Evolutionary conservation across 352 stramenopile genomes (phyloP).

Genomic region (Pythium plurisporium): DNA sequence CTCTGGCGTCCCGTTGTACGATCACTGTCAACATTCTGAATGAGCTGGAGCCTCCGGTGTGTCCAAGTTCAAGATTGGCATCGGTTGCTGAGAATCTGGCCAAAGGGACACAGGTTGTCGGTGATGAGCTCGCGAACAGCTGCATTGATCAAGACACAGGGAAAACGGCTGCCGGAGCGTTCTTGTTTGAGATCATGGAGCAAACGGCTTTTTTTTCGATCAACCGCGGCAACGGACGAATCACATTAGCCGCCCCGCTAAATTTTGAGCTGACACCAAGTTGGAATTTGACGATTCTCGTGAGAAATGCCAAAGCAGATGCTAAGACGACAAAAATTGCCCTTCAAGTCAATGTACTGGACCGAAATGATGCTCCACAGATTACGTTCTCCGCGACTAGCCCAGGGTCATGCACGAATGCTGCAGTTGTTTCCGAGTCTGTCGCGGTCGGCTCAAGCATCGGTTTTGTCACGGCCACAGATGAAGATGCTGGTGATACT

Average conservation of each 20-base stretch:
- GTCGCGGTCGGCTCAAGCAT: constrained; percentile 8
- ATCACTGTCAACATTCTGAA: constrained; percentile 39
- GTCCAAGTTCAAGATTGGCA: not conserved
- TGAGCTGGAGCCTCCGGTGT: constrained; percentile 32
- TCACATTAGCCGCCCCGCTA: constrained; percentile 9
- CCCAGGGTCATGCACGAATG: not conserved
- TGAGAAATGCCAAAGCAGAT: constrained; percentile 26
- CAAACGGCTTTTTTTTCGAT: constrained; percentile 16
- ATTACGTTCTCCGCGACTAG: constrained; percentile 16
- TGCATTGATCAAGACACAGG: constrained; percentile 45
- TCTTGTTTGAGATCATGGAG: constrained; percentile 38
- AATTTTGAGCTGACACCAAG: constrained; percentile 28
- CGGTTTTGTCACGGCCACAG: constrained; percentile 10
- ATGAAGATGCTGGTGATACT: constrained; percentile 24
- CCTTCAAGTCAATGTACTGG: constrained; percentile 24
- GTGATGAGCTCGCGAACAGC: constrained; percentile 29
- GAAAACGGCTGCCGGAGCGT: constrained; percentile 16
- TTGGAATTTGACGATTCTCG: constrained; percentile 27
- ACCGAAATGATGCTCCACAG: constrained; percentile 46
- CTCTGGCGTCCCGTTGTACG: constrained; percentile 29
- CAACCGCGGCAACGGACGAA: constrained; percentile 20
- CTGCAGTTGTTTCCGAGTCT: constrained; percentile 7
- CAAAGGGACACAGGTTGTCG: constrained; percentile 24
- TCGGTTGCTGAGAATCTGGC: constrained; percentile 23
- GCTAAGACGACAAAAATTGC: constrained; percentile 20